Percentiles rank a stretch among this genome's conserved stretches.
phyloP scores from a whole-genome alignment of 768 basidiomycete species.

The Psilocybe subaeruginosa region DNA sequence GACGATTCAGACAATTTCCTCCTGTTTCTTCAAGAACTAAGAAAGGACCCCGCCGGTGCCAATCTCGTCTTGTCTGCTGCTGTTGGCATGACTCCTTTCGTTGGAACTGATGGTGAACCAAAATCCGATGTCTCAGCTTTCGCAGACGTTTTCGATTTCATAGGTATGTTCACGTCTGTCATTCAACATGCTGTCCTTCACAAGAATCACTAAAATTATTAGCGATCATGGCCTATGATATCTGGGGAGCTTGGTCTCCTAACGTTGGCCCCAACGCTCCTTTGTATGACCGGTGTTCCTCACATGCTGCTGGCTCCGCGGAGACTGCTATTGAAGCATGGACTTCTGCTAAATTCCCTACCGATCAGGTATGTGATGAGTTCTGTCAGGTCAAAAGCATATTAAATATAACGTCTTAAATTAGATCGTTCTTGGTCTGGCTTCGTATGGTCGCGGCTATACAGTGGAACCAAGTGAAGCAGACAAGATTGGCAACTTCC shows the following conservation, averaged over 20 bases:
- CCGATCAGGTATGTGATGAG: slow-evolving; percentile 31
- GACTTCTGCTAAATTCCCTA: slow-evolving; percentile 77
- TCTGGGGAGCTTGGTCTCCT: slow-evolving; percentile 51
- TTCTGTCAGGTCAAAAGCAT: neutral
- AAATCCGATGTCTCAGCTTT: slow-evolving; percentile 70
- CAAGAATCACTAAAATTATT: slow-evolving; percentile 29
- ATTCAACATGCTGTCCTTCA: neutral
- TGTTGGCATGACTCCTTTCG: slow-evolving; percentile 38
- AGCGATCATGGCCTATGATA: slow-evolving; percentile 64
- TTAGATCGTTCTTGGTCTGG: slow-evolving; percentile 76
- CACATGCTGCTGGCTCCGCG: slow-evolving; percentile 64
- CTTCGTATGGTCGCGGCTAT: slow-evolving; percentile 82
- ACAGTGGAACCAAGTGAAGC: slow-evolving; percentile 43
- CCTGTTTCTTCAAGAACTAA: slow-evolving; percentile 71
- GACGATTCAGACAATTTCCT: slow-evolving; percentile 79
- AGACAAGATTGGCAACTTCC: slow-evolving; percentile 26
- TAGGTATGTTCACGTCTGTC: slow-evolving; percentile 26
- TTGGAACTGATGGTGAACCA: slow-evolving; percentile 55
- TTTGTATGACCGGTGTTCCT: slow-evolving; percentile 69
- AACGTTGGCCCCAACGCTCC: slow-evolving; percentile 85
- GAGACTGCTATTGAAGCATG: slow-evolving; percentile 72
- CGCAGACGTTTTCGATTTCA: slow-evolving; percentile 56
- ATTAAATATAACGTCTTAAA: neutral
- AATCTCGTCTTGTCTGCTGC: slow-evolving; percentile 58
- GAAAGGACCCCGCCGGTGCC: slow-evolving; percentile 47